These are phyloP conservation scores for Eimeria tenella DNA, from an alignment of 169 alveolate genomes.

Conservation along the genomic window DNA sequence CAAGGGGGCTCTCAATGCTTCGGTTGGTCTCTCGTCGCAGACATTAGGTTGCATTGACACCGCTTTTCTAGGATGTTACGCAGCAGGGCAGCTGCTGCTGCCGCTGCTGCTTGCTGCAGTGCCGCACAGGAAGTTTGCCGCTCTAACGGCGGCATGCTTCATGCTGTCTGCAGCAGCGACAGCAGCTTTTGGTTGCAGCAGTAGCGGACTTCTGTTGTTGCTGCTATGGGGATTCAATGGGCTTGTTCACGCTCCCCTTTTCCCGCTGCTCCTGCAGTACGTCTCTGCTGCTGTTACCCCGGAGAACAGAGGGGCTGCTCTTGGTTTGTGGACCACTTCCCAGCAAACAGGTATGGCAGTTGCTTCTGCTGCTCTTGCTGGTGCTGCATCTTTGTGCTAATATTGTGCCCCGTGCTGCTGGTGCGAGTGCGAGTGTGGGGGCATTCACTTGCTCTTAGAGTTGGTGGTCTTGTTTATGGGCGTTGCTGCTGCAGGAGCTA, in stretches of 20 bases:
- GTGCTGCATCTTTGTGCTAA: neutral
- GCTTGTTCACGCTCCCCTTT: constrained; percentile 82
- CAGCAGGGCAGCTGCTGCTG: constrained; percentile 82
- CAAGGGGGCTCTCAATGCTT: constrained; percentile 78
- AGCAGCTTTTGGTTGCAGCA: constrained; percentile 73
- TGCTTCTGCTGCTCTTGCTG: constrained; percentile 2
- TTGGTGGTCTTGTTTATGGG: neutral
- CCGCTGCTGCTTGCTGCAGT: constrained; percentile 78
- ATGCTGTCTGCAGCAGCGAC: neutral
- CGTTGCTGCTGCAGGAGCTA: constrained; percentile 79
- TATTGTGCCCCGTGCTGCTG: constrained; percentile 7
- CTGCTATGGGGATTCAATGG: constrained; percentile 80
- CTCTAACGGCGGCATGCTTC: neutral
- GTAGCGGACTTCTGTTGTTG: neutral
- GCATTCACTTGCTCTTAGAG: too few species aligned
- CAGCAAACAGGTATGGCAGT: constrained; percentile 78
- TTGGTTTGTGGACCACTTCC: constrained; percentile 85
- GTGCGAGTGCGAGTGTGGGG: neutral
- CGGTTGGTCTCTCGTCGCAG: constrained; percentile 73
- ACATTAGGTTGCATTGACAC: constrained; percentile 84
- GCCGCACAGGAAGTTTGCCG: constrained; percentile 13
- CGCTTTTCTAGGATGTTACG: constrained; percentile 83
- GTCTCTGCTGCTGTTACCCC: constrained; percentile 73
- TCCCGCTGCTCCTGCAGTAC: constrained; percentile 82
- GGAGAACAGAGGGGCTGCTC: constrained; percentile 78